A percentile compares a stretch with the other conserved stretches of the same genome.
Conservation (phyloP, 148 eudicot genomes). For the Suaeda aralocaspica region DNA sequence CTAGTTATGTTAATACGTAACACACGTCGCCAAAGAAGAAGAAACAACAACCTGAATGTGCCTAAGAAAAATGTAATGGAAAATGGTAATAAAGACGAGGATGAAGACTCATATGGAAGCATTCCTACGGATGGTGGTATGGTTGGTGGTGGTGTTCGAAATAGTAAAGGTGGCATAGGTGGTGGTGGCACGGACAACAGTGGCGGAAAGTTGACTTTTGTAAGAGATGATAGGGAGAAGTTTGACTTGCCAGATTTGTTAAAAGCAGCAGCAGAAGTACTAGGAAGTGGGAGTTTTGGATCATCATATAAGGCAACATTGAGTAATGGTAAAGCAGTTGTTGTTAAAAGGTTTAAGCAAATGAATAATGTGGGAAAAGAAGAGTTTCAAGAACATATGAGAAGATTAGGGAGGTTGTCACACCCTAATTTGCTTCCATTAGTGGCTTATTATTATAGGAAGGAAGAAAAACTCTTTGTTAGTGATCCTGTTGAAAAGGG, state of each 20-base stretch:
- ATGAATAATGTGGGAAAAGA: slow-evolving; percentile 76
- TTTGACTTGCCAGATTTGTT: slow-evolving; percentile 64
- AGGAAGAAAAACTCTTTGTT: slow-evolving; percentile 78
- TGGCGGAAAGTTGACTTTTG: slow-evolving; percentile 46
- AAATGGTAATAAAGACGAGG: not conserved
- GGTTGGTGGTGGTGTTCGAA: not conserved
- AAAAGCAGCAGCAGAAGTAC: slow-evolving; percentile 65
- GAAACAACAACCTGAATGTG: not conserved
- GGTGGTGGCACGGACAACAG: slow-evolving; percentile 10
- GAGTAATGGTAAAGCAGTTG: slow-evolving; percentile 40
- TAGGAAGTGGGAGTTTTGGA: slow-evolving; percentile 81
- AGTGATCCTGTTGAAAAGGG: slow-evolving; percentile 43
- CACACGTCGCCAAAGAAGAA: not conserved
- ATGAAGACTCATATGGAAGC: slow-evolving; percentile 15
- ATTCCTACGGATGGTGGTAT: not conserved
- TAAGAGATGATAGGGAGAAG: slow-evolving; percentile 40
- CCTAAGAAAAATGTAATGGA: not conserved
- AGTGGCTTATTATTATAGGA: slow-evolving; percentile 71
- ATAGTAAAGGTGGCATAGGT: slow-evolving; percentile 12
- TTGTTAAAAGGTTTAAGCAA: slow-evolving; percentile 75
- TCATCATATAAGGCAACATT: slow-evolving; percentile 70
- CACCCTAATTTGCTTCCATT: slow-evolving; percentile 67
- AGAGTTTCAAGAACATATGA: slow-evolving; percentile 88
- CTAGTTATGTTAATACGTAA: slow-evolving; percentile 13
- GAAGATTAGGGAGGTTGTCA: slow-evolving; percentile 55